A percentile compares a stretch with the other conserved stretches of the same genome.
phyloP scores from a whole-genome alignment of 176 grass and related monocot species.

The Chloris gayana region DNA sequence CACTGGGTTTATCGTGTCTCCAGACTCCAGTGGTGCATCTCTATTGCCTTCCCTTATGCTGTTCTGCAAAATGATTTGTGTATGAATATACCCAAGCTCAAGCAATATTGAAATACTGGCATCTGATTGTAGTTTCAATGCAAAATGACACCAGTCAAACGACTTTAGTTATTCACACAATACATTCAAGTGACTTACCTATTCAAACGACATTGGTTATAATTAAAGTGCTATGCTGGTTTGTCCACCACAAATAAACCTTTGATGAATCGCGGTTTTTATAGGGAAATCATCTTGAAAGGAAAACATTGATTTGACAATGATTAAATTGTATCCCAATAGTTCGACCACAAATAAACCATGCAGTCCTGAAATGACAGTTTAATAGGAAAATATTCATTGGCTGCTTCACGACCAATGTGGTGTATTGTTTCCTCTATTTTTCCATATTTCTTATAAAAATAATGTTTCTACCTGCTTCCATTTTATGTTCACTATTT shows the following conservation, averaged over 20 bases:
- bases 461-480: neutral
- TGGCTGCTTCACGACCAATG: neutral
- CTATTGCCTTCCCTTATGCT: neutral
- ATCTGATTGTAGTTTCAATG: neutral
- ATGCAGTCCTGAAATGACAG: neutral
- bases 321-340: neutral
- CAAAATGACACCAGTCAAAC: neutral
- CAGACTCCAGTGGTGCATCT: neutral
- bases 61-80: too few relatives aligned
- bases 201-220: neutral
- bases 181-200: neutral
- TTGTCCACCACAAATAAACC: slow-evolving; percentile 12
- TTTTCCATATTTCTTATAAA: neutral
- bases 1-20: neutral
- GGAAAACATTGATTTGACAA: neutral
- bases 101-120: neutral
- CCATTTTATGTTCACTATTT: neutral
- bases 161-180: neutral
- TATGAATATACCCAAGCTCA: neutral
- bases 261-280: neutral
- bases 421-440: neutral
- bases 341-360: neutral
- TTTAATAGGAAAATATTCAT: neutral
- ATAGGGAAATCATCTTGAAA: neutral
- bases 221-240: neutral